Evolutionary conservation across 2,329 filamentous ascomycete species (phyloP), one percentile per base, ranked within the genome.

Genomic region (Colletotrichum orchidophilum): DNA sequence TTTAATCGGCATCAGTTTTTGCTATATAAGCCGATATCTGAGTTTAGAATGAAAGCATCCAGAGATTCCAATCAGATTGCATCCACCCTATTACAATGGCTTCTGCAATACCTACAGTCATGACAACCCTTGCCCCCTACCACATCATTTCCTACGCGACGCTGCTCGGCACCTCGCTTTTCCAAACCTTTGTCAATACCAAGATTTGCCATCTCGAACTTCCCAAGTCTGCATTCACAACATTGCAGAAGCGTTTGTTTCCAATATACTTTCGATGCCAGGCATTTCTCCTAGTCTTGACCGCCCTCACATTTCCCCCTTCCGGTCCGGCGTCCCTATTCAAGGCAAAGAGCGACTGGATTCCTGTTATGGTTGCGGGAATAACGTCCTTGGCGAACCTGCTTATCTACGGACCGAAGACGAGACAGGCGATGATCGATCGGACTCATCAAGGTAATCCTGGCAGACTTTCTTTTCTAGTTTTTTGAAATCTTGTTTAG

Each of bases 261-360:
- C 83, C 82, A 0, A 63, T 83, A 18, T 84, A 84, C 72, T 85
- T 85, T 68, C 76, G 76, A 18, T 73, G 72, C 5, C 83, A 84
- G 67, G 73, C 81, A 0, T 9, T 79, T 1, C 73, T 84, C 1
- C 68, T 84, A 2, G 21, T 83, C 3, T 60, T 82, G 29, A 77
- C 80, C 0, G 79, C 78, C 1, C 64, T 73, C 15, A 83, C 83
- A 0, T 74, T 81, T 3, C 81, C 82, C 0, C 77, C 80, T 0
- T 70, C 73, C 3, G 80, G 81, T 1, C 76, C 76, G 0, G 12
- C 77, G 2, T 79, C 80, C 0, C 65, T 83, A 2, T 26, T 80
- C 0, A 67, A 74, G 7, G 73, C 74, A 7, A 80, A 77, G 66
- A 66, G 67, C 7, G 77, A 79, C 53, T 82, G 80, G 78, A 74